These are phyloP conservation scores for Mycena galopus DNA, from an alignment of 768 basidiomycete species.

Conservation along the genomic window DNA sequence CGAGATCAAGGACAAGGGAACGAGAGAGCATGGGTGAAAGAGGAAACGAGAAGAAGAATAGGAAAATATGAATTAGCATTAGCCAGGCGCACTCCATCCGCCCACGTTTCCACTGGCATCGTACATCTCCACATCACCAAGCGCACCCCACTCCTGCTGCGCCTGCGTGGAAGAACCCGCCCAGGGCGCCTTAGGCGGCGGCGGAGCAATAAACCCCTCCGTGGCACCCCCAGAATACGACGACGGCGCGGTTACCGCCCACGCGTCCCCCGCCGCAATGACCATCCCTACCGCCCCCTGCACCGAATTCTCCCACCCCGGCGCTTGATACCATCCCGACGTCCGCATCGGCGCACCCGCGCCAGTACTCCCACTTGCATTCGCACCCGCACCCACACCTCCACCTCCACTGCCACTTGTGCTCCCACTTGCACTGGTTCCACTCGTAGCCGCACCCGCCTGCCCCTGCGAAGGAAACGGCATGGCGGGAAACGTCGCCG, in stretches of 20 bases:
- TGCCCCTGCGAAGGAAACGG: not conserved
- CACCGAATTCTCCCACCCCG: constrained; percentile 30
- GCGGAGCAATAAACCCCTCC: not conserved
- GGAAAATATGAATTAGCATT: constrained; percentile 8
- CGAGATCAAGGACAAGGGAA: not conserved
- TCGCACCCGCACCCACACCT: no score
- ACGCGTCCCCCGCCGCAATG: not conserved
- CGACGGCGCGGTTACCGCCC: not conserved
- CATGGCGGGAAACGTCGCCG: not conserved
- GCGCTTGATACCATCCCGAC: constrained; percentile 32
- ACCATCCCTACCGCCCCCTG: not conserved
- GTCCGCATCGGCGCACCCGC: constrained; percentile 17
- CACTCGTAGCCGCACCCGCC: no score
- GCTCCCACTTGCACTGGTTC: not conserved
- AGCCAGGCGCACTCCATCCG: constrained; percentile 12
- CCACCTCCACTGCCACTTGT: not conserved
- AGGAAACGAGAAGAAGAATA: not conserved
- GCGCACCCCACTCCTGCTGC: not conserved
- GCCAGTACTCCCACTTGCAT: no score
- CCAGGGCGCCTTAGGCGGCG: constrained; percentile 5
- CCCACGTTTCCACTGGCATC: not conserved
- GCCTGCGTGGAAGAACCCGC: not conserved
- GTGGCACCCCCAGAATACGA: not conserved
- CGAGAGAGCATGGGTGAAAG: not conserved
- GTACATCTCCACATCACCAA: constrained; percentile 25